Conservation (phyloP, 768 basidiomycete species). For the Collybia mongolica region DNA sequence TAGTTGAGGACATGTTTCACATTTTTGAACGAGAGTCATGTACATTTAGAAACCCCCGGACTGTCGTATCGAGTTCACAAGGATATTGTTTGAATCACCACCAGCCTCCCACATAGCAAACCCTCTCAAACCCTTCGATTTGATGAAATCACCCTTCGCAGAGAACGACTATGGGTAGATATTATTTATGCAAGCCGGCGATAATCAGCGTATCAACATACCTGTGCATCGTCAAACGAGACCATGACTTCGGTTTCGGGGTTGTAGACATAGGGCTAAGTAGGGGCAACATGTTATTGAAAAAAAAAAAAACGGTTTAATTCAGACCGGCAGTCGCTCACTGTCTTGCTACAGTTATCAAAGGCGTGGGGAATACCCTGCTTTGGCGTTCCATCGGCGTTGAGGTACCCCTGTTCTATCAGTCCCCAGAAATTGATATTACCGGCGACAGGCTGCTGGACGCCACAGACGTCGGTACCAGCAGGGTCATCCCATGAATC, state of each 20-base stretch:
- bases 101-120: constrained; percentile 76
- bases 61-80: constrained; percentile 42
- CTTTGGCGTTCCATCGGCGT: constrained; percentile 43
- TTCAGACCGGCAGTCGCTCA: constrained; percentile 27
- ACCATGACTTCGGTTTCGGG: constrained; percentile 43
- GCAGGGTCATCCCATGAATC: constrained; percentile 63
- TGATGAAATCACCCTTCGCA: constrained; percentile 61
- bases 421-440: constrained; percentile 66
- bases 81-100: constrained; percentile 53
- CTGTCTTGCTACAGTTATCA: constrained; percentile 74
- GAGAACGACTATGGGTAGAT: constrained; percentile 31
- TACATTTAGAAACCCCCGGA: constrained; percentile 20
- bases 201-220: constrained; percentile 13
- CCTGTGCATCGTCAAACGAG: constrained; percentile 45
- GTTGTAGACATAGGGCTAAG: constrained; percentile 46
- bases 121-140: constrained; percentile 47
- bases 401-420: constrained; percentile 55
- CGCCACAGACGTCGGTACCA: constrained; percentile 58
- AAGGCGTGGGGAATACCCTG: constrained; percentile 51
- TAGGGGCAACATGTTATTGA: background rate
- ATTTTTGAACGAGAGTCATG: no score
- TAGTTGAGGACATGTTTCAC: no score
- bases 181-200: background rate
- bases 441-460: constrained; percentile 45
- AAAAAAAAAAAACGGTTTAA: background rate